A percentile compares a stretch with the other conserved stretches of the same genome.
Evolutionary conservation across 2,329 filamentous ascomycete species (phyloP).

Genomic region (Nigrograna mackinnonii): DNA sequence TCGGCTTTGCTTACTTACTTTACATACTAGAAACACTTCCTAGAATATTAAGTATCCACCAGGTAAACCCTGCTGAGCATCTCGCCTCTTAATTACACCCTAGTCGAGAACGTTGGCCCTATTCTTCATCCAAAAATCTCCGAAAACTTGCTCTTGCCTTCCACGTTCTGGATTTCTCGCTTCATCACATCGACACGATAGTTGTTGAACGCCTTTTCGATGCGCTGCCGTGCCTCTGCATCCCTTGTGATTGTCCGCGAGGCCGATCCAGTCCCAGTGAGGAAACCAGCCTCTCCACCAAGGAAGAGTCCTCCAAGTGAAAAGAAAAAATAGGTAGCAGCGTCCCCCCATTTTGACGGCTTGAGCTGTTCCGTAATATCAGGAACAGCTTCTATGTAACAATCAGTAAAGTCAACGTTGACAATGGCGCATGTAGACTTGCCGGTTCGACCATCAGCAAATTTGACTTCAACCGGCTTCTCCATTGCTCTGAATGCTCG

Average conservation of each 20-base stretch:
- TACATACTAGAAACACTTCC: too few relatives aligned
- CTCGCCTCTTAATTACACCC: too few relatives aligned
- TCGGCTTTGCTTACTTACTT: too few relatives aligned
- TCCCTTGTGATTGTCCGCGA: constrained; percentile 58
- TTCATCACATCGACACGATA: constrained; percentile 68
- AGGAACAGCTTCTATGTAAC: constrained; percentile 59
- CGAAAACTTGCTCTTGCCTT: constrained; percentile 43
- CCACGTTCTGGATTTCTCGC: constrained; percentile 60
- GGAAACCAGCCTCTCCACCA: constrained; percentile 65
- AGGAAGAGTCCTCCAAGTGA: constrained; percentile 64
- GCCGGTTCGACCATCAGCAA: constrained; percentile 64
- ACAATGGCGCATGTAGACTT: constrained; percentile 6
- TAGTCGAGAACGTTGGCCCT: too few relatives aligned
- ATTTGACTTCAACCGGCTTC: constrained; percentile 64
- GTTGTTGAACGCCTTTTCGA: constrained; percentile 65
- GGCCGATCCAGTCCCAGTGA: constrained; percentile 61
- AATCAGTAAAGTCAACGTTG: not conserved
- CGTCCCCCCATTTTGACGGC: constrained; percentile 62
- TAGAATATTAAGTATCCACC: too few relatives aligned
- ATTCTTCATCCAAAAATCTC: constrained; percentile 27
- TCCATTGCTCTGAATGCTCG: constrained; percentile 63
- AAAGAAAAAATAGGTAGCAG: constrained; percentile 67
- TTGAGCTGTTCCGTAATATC: constrained; percentile 62
- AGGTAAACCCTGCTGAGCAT: too few relatives aligned
- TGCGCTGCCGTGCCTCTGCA: constrained; percentile 57